Evolutionary conservation across 1,284 basidiomycete genomes (phyloP).

Genomic region (Apiotrichum siamense): DNA sequence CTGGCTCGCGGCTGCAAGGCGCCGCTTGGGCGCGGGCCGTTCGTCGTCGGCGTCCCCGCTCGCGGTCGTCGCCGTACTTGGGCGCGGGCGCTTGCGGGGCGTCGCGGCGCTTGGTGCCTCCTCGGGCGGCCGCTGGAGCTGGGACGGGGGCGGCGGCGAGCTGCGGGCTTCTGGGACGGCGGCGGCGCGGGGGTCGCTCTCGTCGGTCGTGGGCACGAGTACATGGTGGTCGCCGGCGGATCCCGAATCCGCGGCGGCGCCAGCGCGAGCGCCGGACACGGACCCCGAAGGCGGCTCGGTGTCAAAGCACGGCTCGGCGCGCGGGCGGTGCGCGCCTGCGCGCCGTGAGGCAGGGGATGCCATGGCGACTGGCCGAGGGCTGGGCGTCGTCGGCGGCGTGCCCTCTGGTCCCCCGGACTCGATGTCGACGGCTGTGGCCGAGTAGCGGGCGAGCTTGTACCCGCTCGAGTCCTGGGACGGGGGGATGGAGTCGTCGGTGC

Average conservation of each 20-base stretch:
- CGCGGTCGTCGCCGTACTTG: not conserved
- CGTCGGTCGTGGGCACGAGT: slow-evolving; percentile 12
- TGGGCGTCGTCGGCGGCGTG: too few species aligned
- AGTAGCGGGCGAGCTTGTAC: slow-evolving; percentile 5
- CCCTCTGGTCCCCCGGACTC: not conserved
- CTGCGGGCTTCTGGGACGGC: not conserved
- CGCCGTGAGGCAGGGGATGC: too few species aligned
- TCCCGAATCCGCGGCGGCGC: not conserved
- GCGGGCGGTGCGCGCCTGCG: too few species aligned
- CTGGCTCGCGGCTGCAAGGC: not conserved
- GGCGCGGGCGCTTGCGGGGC: slow-evolving; percentile 3
- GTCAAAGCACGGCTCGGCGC: too few species aligned
- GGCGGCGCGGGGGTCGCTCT: slow-evolving; percentile 3
- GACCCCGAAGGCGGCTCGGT: too few species aligned
- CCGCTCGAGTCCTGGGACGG: slow-evolving; percentile 13
- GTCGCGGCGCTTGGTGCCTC: not conserved
- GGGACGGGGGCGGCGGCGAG: not conserved
- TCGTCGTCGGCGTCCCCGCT: slow-evolving; percentile 9
- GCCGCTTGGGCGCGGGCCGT: not conserved
- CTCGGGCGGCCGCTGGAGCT: not conserved
- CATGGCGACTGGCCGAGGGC: too few species aligned
- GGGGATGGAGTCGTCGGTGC: slow-evolving; percentile 4
- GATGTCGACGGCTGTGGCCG: not conserved
- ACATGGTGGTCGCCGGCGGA: not conserved
- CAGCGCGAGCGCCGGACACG: too few species aligned